Evolutionary conservation across 2,329 filamentous ascomycete species (phyloP).

Genomic region (Colletotrichum siamense): DNA sequence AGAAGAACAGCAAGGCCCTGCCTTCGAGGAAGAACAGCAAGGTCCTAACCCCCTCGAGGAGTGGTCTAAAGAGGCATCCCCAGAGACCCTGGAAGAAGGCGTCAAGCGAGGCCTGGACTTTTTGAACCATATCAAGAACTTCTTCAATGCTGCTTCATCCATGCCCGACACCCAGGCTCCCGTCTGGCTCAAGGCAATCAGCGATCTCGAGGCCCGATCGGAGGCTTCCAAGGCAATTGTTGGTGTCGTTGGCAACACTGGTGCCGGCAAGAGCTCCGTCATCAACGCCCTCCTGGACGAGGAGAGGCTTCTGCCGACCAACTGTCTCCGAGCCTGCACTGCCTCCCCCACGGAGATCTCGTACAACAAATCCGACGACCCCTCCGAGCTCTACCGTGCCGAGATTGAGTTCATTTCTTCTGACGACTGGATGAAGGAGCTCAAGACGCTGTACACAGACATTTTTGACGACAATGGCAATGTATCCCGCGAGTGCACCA

Average conservation of each 20-base stretch:
- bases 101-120: constrained; percentile 1
- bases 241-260: constrained; percentile 68
- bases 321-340: constrained; percentile 66
- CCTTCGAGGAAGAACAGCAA: background rate
- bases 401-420: constrained; percentile 64
- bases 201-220: constrained; percentile 29
- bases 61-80: background rate
- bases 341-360: constrained; percentile 66
- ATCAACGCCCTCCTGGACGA: constrained; percentile 70
- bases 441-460: constrained; percentile 54
- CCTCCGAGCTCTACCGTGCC: constrained; percentile 48
- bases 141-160: background rate
- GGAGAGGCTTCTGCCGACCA: constrained; percentile 51
- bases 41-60: background rate
- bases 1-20: no score
- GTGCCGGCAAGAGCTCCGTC: constrained; percentile 66
- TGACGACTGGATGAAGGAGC: constrained; percentile 59
- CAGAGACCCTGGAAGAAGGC: constrained; percentile 1
- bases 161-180: background rate
- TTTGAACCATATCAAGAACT: background rate
- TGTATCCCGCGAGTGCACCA: constrained; percentile 38
- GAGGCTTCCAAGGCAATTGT: constrained; percentile 44
- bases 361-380: constrained; percentile 54
- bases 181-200: constrained; percentile 7
- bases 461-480: constrained; percentile 46